A percentile compares a stretch with the other conserved stretches of the same genome.
These are phyloP conservation scores for Heterobasidion occidentale DNA, from an alignment of 1,284 basidiomycete species.

Conservation along the genomic window DNA sequence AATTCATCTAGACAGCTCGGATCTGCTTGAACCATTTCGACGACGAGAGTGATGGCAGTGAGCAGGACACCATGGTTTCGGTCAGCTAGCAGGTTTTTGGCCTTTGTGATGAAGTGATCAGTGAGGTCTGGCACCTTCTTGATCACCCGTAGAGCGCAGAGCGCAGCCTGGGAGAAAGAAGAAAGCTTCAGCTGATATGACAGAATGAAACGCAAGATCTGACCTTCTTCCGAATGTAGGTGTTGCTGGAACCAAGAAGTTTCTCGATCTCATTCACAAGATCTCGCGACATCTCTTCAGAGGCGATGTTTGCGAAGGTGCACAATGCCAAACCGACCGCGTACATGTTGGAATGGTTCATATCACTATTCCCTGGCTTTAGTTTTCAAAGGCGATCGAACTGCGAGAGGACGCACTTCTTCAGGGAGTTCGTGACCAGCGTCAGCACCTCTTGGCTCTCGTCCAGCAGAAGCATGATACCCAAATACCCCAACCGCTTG, in stretches of 20 bases:
- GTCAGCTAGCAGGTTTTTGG: constrained; percentile 89
- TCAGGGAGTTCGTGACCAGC: constrained; percentile 95
- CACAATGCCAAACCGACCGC: constrained; percentile 95
- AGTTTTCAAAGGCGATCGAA: constrained; percentile 3
- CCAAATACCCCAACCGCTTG: constrained; percentile 94
- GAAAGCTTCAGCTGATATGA: not conserved
- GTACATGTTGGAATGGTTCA: constrained; percentile 99
- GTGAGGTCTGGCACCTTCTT: constrained; percentile 96
- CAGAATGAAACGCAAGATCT: constrained; percentile 9
- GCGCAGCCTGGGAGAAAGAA: constrained; percentile 62
- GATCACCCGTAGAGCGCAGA: constrained; percentile 95
- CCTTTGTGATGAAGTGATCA: constrained; percentile 87
- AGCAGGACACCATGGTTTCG: constrained; percentile 96
- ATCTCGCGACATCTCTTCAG: constrained; percentile 98
- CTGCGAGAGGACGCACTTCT: constrained; percentile 67
- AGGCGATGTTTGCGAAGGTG: constrained; percentile 98
- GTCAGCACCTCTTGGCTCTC: constrained; percentile 98
- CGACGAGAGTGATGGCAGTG: constrained; percentile 89
- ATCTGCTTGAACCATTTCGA: constrained; percentile 89
- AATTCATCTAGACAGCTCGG: constrained; percentile 75
- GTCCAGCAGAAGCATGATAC: constrained; percentile 96
- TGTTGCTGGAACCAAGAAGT: constrained; percentile 93
- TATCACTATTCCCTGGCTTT: constrained; percentile 77
- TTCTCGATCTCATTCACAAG: constrained; percentile 97
- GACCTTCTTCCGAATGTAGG: constrained; percentile 98